Evolutionary conservation across 352 stramenopile genomes (phyloP).

Genomic region (Pythium coloratum): DNA sequence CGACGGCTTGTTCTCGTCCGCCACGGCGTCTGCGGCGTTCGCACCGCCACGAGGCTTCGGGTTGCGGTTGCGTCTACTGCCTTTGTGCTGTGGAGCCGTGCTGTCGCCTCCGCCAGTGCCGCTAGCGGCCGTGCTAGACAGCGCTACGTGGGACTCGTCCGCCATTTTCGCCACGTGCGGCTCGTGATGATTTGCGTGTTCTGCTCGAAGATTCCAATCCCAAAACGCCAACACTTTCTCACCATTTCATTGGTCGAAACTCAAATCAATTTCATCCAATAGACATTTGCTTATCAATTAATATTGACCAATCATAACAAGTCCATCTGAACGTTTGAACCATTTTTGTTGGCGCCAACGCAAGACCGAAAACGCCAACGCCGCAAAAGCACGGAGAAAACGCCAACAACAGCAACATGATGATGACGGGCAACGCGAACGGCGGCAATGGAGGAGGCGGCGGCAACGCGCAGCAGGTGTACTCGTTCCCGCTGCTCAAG

Average conservation of each 20-base stretch:
- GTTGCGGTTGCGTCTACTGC: background rate
- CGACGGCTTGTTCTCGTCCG: background rate
- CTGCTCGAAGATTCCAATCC: constrained; percentile 1
- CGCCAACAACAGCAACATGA: constrained; percentile 11
- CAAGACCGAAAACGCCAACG: background rate
- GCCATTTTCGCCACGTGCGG: constrained; percentile 5
- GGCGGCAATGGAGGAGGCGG: constrained; percentile 9
- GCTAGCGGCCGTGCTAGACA: background rate
- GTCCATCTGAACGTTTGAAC: constrained; percentile 14
- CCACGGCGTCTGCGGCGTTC: background rate
- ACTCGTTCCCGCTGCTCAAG: constrained; percentile 95
- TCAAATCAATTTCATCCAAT: background rate
- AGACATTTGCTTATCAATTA: background rate
- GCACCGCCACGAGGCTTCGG: constrained; percentile 5
- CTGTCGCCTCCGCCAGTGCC: background rate
- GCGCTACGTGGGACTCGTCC: constrained; percentile 4
- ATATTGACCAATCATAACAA: constrained; percentile 9
- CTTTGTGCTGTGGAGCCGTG: background rate
- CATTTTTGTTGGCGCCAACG: constrained; percentile 11
- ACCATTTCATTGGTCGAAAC: background rate
- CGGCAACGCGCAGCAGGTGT: constrained; percentile 29
- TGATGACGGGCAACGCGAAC: background rate
- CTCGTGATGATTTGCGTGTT: background rate
- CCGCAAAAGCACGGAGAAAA: background rate
- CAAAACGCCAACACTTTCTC: background rate